phyloP scores from a whole-genome alignment of 257 asterid species.

The Nicotiana obtusifolia region DNA sequence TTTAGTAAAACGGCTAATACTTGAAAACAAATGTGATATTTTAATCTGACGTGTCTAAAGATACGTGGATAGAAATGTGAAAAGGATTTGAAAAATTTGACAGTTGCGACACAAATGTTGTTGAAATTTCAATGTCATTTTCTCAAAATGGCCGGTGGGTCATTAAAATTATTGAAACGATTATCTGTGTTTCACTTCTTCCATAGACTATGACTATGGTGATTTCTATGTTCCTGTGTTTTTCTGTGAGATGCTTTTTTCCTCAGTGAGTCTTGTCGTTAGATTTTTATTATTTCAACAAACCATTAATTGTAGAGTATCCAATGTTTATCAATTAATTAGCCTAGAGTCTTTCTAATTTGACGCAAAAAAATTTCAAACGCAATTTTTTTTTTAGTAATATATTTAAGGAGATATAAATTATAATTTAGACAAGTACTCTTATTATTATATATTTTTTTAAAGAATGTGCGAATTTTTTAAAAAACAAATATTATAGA shows the following conservation, averaged over 20 bases:
- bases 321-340: background rate
- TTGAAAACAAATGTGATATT: too few species aligned
- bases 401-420: too few species aligned
- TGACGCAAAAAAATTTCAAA: background rate
- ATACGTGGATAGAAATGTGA: background rate
- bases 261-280: background rate
- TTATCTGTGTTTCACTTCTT: slow-evolving; percentile 2
- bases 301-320: background rate
- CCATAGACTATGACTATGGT: background rate
- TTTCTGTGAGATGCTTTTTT: background rate
- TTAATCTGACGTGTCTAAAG: background rate
- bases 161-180: background rate
- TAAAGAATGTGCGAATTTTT: background rate
- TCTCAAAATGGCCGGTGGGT: slow-evolving; percentile 7
- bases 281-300: background rate
- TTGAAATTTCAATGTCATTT: slow-evolving; percentile 6
- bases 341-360: background rate
- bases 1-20: too few species aligned
- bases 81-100: background rate
- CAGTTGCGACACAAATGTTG: background rate
- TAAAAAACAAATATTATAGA: too few species aligned
- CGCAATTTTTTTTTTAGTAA: too few species aligned
- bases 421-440: too few species aligned
- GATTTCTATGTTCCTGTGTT: slow-evolving; percentile 6
- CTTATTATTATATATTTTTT: too few species aligned